Conservation (phyloP, 139 green algal genomes). For the Tetraselmis chui region DNA sequence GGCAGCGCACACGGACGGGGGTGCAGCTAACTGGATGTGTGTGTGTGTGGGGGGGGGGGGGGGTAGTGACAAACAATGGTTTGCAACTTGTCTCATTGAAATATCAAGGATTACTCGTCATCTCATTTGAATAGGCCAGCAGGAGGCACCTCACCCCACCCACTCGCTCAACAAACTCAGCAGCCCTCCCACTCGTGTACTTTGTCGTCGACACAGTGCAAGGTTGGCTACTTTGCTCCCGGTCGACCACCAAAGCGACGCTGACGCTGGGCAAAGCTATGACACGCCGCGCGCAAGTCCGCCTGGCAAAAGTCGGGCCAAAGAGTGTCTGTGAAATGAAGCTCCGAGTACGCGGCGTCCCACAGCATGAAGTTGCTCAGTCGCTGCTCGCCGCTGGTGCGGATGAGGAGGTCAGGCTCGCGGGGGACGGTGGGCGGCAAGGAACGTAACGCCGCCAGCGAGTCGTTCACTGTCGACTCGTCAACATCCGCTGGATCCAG, state of each 20-base stretch:
- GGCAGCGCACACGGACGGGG: background rate
- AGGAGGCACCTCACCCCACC: no score
- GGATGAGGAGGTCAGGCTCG: constrained; percentile 64
- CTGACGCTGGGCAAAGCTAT: constrained; percentile 33
- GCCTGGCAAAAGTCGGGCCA: constrained; percentile 69
- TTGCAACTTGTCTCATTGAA: no score
- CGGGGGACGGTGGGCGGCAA: constrained; percentile 14
- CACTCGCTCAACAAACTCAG: no score
- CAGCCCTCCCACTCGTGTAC: no score
- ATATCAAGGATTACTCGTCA: no score
- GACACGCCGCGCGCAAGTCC: constrained; percentile 31
- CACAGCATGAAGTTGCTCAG: constrained; percentile 82
- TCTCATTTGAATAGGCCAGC: background rate
- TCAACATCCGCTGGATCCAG: constrained; percentile 42
- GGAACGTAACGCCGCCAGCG: constrained; percentile 10
- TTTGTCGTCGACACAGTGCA: no score
- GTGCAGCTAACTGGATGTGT: no score
- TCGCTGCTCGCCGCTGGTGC: constrained; percentile 70
- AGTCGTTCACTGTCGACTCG: background rate
- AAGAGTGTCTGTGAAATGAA: constrained; percentile 47
- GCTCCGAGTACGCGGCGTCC: constrained; percentile 71
- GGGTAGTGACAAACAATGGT: no score
- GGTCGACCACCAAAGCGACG: constrained; percentile 43
- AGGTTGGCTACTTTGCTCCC: background rate
- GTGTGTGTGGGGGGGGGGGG: no score